Conservation (phyloP, 306 rosid species). For the Bauhinia variegata region DNA sequence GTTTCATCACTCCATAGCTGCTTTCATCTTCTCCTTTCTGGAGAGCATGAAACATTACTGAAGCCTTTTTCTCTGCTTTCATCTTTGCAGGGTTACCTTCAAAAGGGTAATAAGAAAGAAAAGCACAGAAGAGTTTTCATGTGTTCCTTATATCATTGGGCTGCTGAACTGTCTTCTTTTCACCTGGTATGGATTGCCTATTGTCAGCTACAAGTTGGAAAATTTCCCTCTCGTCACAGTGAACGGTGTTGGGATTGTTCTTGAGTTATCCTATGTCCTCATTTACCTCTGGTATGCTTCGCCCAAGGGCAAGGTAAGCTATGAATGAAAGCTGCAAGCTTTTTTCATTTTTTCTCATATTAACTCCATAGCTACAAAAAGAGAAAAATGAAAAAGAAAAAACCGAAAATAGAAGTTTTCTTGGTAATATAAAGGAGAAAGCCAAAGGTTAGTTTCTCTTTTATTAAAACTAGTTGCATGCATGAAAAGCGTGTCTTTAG, state of each 20-base stretch:
- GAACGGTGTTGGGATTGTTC: conserved; percentile 67
- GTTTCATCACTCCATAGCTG: conserved; percentile 12
- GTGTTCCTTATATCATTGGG: conserved; percentile 73
- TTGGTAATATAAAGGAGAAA: background rate
- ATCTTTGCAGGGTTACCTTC: conserved; percentile 57
- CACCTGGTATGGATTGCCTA: conserved; percentile 76
- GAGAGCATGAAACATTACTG: conserved; percentile 13
- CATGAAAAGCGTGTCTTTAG: background rate
- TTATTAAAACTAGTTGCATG: background rate
- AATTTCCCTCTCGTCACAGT: conserved; percentile 69
- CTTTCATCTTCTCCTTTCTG: conserved; percentile 14
- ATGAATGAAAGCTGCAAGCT: no score
- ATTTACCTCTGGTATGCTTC: conserved; percentile 67
- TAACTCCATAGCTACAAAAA: no score
- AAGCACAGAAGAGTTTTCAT: conserved; percentile 80
- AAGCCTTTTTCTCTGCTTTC: background rate
- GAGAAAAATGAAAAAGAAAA: no score
- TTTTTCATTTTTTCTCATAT: no score
- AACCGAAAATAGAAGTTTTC: no score
- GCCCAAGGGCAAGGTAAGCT: conserved; percentile 53
- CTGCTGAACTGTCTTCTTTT: conserved; percentile 70
- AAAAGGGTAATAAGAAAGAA: conserved; percentile 71
- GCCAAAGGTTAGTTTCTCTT: background rate
- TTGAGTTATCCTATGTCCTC: conserved; percentile 68
- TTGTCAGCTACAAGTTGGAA: conserved; percentile 75